These are phyloP conservation scores for Dentiscutata heterogama DNA, from an alignment of 371 early-diverging fungal species.

Conservation along the genomic window DNA sequence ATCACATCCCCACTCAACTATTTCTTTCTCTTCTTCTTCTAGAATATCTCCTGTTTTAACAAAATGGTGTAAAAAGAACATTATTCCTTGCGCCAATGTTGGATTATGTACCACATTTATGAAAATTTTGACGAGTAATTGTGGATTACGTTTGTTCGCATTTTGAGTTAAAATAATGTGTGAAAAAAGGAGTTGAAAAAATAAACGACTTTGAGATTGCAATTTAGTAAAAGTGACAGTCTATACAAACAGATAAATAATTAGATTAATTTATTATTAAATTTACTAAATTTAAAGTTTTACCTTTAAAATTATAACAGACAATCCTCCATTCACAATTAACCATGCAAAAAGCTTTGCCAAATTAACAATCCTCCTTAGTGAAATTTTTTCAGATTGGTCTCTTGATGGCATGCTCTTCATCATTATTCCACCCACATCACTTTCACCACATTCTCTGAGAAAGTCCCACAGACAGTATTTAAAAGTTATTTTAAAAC, in stretches of 20 bases:
- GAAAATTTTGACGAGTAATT: constrained; percentile 68
- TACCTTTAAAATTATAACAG: constrained; percentile 71
- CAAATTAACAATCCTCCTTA: constrained; percentile 75
- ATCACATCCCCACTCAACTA: constrained; percentile 71
- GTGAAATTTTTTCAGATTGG: constrained; percentile 56
- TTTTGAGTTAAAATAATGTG: constrained; percentile 53
- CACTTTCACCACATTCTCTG: constrained; percentile 79
- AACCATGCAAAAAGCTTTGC: constrained; percentile 81
- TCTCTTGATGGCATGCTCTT: constrained; percentile 47
- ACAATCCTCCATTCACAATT: constrained; percentile 68
- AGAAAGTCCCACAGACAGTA: constrained; percentile 95
- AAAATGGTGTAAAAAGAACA: constrained; percentile 78
- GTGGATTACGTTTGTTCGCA: constrained; percentile 51
- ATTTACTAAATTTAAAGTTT: neutral
- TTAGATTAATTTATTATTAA: neutral
- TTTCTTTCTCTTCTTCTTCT: constrained; percentile 62
- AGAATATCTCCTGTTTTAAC: constrained; percentile 59
- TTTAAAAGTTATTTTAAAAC: constrained; percentile 93
- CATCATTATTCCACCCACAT: constrained; percentile 77
- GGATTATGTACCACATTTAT: constrained; percentile 66
- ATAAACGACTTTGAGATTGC: constrained; percentile 66
- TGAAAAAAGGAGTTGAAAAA: constrained; percentile 75
- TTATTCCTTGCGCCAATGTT: constrained; percentile 76
- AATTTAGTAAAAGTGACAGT: constrained; percentile 80
- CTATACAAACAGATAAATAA: constrained; percentile 1